phyloP scores from a whole-genome alignment of 1,284 basidiomycete species.

The Ustilago curta region DNA sequence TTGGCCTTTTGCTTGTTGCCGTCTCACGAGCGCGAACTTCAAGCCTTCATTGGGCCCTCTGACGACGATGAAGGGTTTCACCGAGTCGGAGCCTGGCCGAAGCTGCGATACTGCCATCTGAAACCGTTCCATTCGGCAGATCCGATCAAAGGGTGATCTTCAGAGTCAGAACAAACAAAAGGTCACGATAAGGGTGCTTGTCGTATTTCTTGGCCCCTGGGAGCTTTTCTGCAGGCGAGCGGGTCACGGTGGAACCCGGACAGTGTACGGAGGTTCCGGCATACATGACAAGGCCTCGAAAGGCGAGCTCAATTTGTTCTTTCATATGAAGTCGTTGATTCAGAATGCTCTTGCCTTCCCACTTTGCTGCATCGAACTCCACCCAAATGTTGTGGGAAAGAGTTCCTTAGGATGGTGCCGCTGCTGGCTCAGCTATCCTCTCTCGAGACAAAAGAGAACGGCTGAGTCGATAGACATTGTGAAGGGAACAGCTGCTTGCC shows the following conservation, averaged over 20 bases:
- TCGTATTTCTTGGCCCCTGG: too few relatives aligned
- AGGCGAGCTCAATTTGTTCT: slow-evolving; percentile 1
- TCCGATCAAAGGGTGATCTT: too few relatives aligned
- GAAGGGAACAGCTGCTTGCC: background rate
- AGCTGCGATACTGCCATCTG: too few relatives aligned
- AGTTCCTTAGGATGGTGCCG: background rate
- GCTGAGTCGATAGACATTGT: background rate
- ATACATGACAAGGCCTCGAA: background rate
- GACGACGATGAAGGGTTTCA: too few relatives aligned
- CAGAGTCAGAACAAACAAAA: too few relatives aligned
- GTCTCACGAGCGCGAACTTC: too few relatives aligned
- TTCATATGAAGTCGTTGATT: background rate
- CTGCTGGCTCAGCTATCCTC: background rate
- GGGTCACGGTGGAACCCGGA: background rate
- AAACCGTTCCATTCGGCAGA: too few relatives aligned
- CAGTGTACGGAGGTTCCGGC: background rate
- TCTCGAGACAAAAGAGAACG: background rate
- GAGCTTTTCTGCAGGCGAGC: too few relatives aligned
- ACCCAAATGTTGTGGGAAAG: background rate
- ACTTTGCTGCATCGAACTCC: background rate
- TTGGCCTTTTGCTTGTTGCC: too few relatives aligned
- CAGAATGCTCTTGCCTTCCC: background rate
- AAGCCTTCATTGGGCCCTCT: too few relatives aligned
- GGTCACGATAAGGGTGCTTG: too few relatives aligned
- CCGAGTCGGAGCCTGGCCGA: too few relatives aligned